Conservation (phyloP, 495 filamentous ascomycete genomes). For the Pyronema omphalodes region DNA sequence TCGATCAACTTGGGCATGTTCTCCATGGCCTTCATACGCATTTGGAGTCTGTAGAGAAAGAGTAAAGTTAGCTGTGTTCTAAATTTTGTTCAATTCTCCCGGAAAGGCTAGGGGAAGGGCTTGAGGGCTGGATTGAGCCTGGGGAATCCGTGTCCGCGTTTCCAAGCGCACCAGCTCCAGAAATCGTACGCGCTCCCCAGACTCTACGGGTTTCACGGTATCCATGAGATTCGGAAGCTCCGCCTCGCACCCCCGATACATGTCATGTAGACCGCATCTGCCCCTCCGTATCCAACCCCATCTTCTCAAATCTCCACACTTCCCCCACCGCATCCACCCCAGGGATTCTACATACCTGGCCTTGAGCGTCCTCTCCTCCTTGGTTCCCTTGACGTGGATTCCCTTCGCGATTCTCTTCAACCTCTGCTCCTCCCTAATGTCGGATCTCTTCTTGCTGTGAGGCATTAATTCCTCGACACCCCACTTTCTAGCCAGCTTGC, state of each 20-base stretch:
- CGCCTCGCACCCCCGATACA: no score
- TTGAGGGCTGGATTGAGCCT: neutral
- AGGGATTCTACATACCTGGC: conserved; percentile 35
- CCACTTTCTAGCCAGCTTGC: conserved; percentile 64
- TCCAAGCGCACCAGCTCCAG: no score
- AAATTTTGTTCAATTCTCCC: conserved; percentile 8
- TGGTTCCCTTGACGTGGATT: conserved; percentile 84
- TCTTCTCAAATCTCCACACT: neutral
- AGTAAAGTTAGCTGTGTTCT: no score
- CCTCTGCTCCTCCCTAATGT: conserved; percentile 47
- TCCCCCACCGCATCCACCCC: neutral
- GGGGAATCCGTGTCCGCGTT: neutral
- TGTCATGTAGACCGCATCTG: no score
- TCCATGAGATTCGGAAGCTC: no score
- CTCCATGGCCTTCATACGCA: conserved; percentile 77
- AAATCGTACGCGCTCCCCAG: no score
- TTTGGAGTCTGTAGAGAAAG: conserved; percentile 46
- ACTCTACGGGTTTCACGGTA: no score
- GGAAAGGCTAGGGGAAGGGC: neutral
- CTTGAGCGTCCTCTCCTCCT: conserved; percentile 75
- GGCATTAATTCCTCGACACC: conserved; percentile 75
- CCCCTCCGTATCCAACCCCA: conserved; percentile 1
- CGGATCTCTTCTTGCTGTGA: conserved; percentile 53
- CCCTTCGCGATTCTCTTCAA: conserved; percentile 65
- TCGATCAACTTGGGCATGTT: conserved; percentile 79